Conservation (phyloP, 257 asterid genomes). For the Nicotiana undulata region DNA sequence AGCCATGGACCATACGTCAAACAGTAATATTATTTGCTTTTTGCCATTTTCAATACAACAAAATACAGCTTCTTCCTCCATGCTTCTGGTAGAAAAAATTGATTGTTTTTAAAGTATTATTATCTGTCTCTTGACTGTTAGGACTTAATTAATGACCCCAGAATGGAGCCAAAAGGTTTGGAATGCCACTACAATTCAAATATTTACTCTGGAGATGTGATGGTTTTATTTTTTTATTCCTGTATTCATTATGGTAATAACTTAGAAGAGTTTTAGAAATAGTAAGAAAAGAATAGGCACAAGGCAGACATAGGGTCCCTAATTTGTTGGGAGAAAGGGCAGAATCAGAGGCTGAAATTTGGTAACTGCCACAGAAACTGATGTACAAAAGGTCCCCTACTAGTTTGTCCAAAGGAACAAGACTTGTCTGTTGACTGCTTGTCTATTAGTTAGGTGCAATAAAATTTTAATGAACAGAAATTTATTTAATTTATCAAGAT, state of each 20-base stretch:
- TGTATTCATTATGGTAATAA: background rate
- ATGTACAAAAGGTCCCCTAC: constrained; percentile 4
- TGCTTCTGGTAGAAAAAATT: background rate
- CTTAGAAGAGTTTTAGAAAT: background rate
- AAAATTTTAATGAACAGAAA: too few relatives aligned
- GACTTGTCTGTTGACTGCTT: background rate
- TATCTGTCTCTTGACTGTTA: background rate
- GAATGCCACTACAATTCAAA: background rate
- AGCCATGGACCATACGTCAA: background rate
- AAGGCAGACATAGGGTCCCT: background rate
- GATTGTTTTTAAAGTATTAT: background rate
- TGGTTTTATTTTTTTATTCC: background rate
- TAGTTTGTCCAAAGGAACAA: background rate
- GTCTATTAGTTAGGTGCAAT: background rate
- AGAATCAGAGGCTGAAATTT: background rate
- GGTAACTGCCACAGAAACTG: background rate
- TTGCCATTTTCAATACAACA: background rate
- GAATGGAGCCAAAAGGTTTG: constrained; percentile 3
- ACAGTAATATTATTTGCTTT: background rate
- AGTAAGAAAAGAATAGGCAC: background rate
- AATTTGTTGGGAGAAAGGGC: background rate
- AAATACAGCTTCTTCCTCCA: background rate
- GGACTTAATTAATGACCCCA: background rate
- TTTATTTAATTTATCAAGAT: too few relatives aligned
- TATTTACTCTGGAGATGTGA: background rate